Evolutionary conservation across 2,329 filamentous ascomycete species (phyloP).

Genomic region (Endoconidiophora polonica): DNA sequence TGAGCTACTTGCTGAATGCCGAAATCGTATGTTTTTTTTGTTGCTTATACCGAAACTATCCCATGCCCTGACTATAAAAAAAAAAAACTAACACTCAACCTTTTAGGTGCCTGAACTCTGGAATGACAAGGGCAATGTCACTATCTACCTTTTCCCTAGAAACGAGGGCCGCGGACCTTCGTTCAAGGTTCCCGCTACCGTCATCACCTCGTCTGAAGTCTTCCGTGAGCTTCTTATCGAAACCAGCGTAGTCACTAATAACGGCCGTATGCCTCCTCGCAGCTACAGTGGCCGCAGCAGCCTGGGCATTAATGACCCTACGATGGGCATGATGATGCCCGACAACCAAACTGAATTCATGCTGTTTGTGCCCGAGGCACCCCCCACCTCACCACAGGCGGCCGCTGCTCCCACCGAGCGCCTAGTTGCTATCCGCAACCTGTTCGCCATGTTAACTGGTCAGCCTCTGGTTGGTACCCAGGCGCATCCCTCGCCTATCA

Average conservation of each 20-base stretch:
- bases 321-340: conserved; percentile 22
- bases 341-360: conserved; percentile 27
- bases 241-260: conserved; percentile 14
- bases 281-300: conserved; percentile 23
- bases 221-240: conserved; percentile 32
- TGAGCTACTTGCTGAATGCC: conserved; percentile 31
- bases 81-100: not conserved
- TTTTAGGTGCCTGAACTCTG: conserved; percentile 46
- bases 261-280: conserved; percentile 18
- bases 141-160: conserved; percentile 39
- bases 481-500: conserved; percentile 33
- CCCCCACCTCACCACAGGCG: conserved; percentile 22
- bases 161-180: conserved; percentile 35
- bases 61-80: not conserved
- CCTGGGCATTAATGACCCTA: conserved; percentile 33
- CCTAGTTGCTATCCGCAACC: conserved; percentile 42
- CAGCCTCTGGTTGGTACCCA: conserved; percentile 46
- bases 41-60: not conserved
- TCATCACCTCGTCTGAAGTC: conserved; percentile 36
- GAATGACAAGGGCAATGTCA: conserved; percentile 41
- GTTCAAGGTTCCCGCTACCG: conserved; percentile 41
- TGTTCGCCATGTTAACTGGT: conserved; percentile 49
- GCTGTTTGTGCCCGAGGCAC: conserved; percentile 35
- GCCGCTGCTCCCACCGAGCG: conserved; percentile 23
- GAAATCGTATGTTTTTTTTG: conserved; percentile 31